Evolutionary conservation across 352 stramenopile genomes (phyloP).

Genomic region (Phytophthora kernoviae): DNA sequence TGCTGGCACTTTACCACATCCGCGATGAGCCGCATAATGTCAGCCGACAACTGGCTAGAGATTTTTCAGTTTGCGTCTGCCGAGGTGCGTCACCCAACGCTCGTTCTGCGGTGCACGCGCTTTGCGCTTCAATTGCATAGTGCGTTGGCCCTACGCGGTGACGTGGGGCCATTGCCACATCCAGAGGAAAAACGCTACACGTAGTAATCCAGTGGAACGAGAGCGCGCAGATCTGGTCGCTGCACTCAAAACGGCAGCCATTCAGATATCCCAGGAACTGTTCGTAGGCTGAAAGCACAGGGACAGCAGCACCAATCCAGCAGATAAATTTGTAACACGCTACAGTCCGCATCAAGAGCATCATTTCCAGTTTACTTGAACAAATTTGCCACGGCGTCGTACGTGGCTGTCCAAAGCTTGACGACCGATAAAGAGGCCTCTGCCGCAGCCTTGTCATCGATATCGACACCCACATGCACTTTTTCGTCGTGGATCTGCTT

Average conservation of each 20-base stretch:
- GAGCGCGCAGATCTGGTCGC: slow-evolving; percentile 13
- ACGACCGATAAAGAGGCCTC: slow-evolving; percentile 21
- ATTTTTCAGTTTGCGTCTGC: slow-evolving; percentile 33
- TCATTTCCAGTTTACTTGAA: slow-evolving; percentile 40
- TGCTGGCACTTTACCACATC: slow-evolving; percentile 47
- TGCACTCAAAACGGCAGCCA: slow-evolving; percentile 22
- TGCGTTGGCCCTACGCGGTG: slow-evolving; percentile 2
- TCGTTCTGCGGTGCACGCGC: slow-evolving; percentile 39
- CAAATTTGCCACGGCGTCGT: slow-evolving; percentile 33
- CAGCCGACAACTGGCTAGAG: slow-evolving; percentile 28
- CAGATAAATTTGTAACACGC: slow-evolving; percentile 1
- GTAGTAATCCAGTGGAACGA: slow-evolving; percentile 13
- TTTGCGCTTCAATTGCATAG: slow-evolving; percentile 29
- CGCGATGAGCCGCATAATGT: slow-evolving; percentile 33
- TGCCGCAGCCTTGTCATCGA: slow-evolving; percentile 32
- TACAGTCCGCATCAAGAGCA: background rate
- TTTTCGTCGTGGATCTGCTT: slow-evolving; percentile 23
- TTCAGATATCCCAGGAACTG: slow-evolving; percentile 31
- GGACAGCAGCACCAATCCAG: background rate
- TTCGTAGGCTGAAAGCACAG: slow-evolving; percentile 16
- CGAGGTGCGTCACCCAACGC: slow-evolving; percentile 36
- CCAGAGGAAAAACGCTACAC: slow-evolving; percentile 10
- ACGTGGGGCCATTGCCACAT: background rate
- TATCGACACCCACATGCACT: slow-evolving; percentile 32
- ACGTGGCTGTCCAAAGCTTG: slow-evolving; percentile 31